Base-by-base conservation (phyloP, 306 rosid genomes). In the Malus sylvestris region DNA sequence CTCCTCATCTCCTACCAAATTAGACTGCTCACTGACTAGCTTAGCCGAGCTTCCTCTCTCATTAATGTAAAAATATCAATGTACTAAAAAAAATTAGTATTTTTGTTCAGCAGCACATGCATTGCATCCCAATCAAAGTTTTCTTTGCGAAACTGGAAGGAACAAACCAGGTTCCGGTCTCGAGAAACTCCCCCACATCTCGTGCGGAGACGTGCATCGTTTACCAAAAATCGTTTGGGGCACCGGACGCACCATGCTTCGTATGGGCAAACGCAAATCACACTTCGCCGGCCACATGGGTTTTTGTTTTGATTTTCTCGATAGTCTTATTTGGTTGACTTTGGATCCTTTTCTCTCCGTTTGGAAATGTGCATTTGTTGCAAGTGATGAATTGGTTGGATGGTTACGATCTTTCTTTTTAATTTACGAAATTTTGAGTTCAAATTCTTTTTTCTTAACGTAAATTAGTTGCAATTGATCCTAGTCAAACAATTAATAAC, bases 191-290 rank as follows among this genome's bases (percentile, higher is more conserved):
- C 57, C 68, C 25, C 19, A 23, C 40, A 2, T 59, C 40, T 40
- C 57, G 68, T 59, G 76, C 68, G 76, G 67, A 4, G 38, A 33
- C 19, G n/a, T 25, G 67, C 40, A 23, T 72, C 76, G 67, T 71
- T 32, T 49, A 70, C 62, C 20, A 20, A 32, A 32, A 19, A 19
- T 30, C 10, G 6, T 55, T 35, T 20, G 22, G 4, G 65, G 51
- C 59, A 13, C 65, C 63, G 5, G 53, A 25, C 62, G 30, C 59
- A 13, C 51, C 74, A 16, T 70, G 45, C 62, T 33, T 53, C 49
- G 46, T 71, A 32, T 33, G 4, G 29, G 42, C 11, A 42, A 69
- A 46, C 16, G 35, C 11, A 33, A 70, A 52, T 70, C 63, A 51
- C 19, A 70, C 45, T 27, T 46, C 30, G 19, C 53, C 53, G 18